Evolutionary conservation across 2,329 filamentous ascomycete genomes (phyloP).

Genomic region (Chalaropsis thielavioides): DNA sequence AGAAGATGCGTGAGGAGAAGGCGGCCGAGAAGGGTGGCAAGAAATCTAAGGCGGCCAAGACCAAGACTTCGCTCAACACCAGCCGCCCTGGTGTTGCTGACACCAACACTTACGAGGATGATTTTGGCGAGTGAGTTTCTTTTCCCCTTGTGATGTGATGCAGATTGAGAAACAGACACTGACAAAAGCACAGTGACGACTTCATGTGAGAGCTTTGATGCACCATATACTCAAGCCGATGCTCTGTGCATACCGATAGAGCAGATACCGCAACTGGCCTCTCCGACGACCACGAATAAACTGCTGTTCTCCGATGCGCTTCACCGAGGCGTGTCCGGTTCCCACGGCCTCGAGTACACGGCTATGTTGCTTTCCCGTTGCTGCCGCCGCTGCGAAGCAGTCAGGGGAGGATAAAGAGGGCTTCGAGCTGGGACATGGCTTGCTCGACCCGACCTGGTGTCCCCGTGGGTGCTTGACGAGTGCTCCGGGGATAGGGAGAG

Average conservation of each 20-base stretch:
- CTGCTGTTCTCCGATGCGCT: neutral
- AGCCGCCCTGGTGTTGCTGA: slow-evolving; percentile 49
- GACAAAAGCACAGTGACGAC: slow-evolving; percentile 17
- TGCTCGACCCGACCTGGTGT: neutral
- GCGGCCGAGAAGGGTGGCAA: slow-evolving; percentile 82
- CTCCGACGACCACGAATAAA: neutral
- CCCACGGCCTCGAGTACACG: neutral
- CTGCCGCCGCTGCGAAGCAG: neutral
- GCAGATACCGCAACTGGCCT: neutral
- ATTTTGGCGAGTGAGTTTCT: slow-evolving; percentile 63
- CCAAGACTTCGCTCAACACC: slow-evolving; percentile 69
- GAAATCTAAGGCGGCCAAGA: slow-evolving; percentile 95
- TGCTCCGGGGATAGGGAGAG: neutral
- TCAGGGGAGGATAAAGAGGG: too few species aligned
- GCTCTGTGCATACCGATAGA: neutral
- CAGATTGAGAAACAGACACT: neutral
- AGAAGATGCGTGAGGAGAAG: slow-evolving; percentile 99
- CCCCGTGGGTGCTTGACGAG: neutral
- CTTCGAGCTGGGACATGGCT: neutral
- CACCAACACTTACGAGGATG: slow-evolving; percentile 55
- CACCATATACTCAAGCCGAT: neutral
- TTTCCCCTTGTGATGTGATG: neutral
- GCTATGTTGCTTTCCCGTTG: neutral
- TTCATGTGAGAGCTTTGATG: slow-evolving; percentile 18
- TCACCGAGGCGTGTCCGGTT: neutral